These are phyloP conservation scores for Agaricales sp. DNA, from an alignment of 1,284 basidiomycete genomes.

Conservation along the genomic window DNA sequence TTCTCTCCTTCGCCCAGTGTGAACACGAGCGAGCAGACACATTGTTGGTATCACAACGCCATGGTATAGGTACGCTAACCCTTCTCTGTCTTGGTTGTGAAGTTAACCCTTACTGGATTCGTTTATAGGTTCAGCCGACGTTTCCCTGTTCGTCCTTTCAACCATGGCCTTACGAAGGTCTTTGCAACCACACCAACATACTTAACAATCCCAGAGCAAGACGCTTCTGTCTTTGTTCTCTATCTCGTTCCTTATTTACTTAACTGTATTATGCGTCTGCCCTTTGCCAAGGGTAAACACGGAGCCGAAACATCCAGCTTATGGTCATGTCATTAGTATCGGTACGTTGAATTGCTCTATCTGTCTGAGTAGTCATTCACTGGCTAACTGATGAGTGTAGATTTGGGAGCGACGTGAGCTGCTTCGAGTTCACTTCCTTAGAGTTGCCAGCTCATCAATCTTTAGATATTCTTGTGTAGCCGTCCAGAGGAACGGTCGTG, in stretches of 20 bases:
- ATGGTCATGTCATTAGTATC: conserved; percentile 94
- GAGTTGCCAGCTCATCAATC: not conserved
- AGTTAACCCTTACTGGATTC: too few species aligned
- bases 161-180: not conserved
- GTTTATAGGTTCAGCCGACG: too few species aligned
- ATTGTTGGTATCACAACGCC: too few species aligned
- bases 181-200: too few species aligned
- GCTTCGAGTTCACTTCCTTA: not conserved
- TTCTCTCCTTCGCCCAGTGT: too few species aligned
- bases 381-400: conserved; percentile 26
- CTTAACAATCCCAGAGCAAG: not conserved
- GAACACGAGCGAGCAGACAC: too few species aligned
- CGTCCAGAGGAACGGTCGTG: not conserved
- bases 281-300: not conserved
- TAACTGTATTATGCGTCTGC: not conserved
- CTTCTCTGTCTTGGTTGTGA: too few species aligned
- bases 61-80: too few species aligned
- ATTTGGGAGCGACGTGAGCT: conserved; percentile 71
- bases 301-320: conserved; percentile 40
- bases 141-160: too few species aligned
- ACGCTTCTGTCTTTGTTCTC: not conserved
- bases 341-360: conserved; percentile 39
- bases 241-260: not conserved
- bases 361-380: conserved; percentile 11
- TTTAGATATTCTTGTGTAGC: not conserved